These are phyloP conservation scores for Tubosaeta brunneosetosa DNA, from an alignment of 768 basidiomycete species.

Conservation along the genomic window DNA sequence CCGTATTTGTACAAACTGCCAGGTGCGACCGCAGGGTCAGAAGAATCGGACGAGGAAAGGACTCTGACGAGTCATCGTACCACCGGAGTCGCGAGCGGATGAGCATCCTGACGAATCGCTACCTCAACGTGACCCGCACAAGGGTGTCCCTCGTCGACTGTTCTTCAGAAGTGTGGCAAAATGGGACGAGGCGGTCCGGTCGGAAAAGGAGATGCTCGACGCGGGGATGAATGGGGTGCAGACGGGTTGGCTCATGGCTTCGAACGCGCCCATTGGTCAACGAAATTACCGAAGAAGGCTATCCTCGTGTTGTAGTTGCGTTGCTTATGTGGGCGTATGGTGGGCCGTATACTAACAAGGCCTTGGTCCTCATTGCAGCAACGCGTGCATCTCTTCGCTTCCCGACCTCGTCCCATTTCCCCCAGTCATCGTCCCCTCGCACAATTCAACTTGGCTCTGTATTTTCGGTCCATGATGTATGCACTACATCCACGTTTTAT, in stretches of 20 bases:
- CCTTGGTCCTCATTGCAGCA: too few relatives aligned
- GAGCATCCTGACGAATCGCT: slow-evolving; percentile 63
- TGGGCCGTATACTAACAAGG: too few relatives aligned
- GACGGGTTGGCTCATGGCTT: slow-evolving; percentile 13
- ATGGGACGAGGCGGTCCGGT: slow-evolving; percentile 31
- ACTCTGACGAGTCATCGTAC: slow-evolving; percentile 46
- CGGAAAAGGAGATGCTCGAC: slow-evolving; percentile 24
- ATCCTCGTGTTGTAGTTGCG: too few relatives aligned
- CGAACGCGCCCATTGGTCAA: too few relatives aligned
- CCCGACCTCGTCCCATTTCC: too few relatives aligned
- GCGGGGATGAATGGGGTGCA: slow-evolving; percentile 9
- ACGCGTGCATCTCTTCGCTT: too few relatives aligned
- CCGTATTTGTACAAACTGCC: slow-evolving; percentile 60
- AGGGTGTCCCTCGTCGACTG: slow-evolving; percentile 36
- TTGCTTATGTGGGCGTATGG: too few relatives aligned
- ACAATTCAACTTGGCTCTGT: too few relatives aligned
- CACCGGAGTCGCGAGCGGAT: slow-evolving; percentile 50
- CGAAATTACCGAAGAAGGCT: too few relatives aligned
- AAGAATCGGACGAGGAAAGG: slow-evolving; percentile 49
- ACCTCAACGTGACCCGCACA: slow-evolving; percentile 43
- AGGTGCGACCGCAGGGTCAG: slow-evolving; percentile 42
- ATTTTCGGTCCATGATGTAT: too few relatives aligned
- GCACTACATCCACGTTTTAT: too few relatives aligned
- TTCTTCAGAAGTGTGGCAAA: slow-evolving; percentile 53
- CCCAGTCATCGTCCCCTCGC: too few relatives aligned